Conservation (phyloP, 495 filamentous ascomycete species). For the Aspergillus indologenus region DNA sequence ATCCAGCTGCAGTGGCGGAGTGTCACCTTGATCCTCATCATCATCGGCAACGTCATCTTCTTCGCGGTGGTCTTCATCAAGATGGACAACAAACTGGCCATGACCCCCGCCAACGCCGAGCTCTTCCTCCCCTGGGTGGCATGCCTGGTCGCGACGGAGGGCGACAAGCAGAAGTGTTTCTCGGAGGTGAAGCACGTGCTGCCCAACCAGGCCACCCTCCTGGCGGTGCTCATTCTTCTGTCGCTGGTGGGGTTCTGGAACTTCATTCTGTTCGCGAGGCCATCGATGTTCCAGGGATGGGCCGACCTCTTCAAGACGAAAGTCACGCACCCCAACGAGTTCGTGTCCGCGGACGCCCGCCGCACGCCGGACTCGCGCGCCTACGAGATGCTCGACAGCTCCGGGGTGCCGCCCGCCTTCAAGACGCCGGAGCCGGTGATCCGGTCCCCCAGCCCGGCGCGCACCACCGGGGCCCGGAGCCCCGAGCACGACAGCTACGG, state of each 20-base stretch:
- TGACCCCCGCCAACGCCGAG: conserved; percentile 49
- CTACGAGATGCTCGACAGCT: conserved; percentile 77
- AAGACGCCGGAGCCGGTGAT: conserved; percentile 47
- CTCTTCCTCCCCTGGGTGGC: conserved; percentile 64
- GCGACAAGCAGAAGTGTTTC: conserved; percentile 65
- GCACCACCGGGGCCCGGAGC: conserved; percentile 28
- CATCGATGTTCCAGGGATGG: conserved; percentile 84
- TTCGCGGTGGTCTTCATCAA: conserved; percentile 87
- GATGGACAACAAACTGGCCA: conserved; percentile 65
- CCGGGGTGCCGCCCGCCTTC: conserved; percentile 15
- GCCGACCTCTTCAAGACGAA: conserved; percentile 54
- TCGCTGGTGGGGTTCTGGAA: conserved; percentile 84
- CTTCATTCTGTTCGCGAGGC: conserved; percentile 73
- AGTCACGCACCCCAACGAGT: conserved; percentile 58
- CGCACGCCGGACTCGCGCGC: conserved; percentile 61
- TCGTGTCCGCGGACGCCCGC: conserved; percentile 82
- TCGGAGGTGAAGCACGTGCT: conserved; percentile 43
- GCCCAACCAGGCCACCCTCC: conserved; percentile 71
- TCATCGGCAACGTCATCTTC: conserved; percentile 85
- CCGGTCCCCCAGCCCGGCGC: conserved; percentile 39
- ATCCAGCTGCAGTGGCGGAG: conserved; percentile 94
- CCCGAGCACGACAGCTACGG: conserved; percentile 41
- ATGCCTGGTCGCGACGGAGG: conserved; percentile 60
- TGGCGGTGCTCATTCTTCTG: conserved; percentile 77
- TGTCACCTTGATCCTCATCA: conserved; percentile 79